Base-by-base conservation (phyloP, 129 eudicot genomes). In the Centella asiatica region DNA sequence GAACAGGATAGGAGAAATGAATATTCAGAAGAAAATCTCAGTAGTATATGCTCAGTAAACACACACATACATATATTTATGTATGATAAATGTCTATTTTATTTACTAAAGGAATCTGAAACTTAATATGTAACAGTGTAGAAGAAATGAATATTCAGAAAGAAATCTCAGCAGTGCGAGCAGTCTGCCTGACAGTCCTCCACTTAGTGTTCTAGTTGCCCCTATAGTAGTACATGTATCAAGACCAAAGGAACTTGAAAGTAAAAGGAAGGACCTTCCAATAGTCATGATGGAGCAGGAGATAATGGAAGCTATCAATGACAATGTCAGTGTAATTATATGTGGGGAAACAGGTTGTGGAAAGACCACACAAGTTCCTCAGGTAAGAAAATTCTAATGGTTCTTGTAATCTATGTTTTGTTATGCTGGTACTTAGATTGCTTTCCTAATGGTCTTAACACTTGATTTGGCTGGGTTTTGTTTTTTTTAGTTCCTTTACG, bases 331-430 rank as follows among this genome's bases (percentile, higher is more conserved):
- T 76, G 88, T 92, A 15, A 84, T 92, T 50, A 80, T 92, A 70
- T 82, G 95, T 68, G 99, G 99, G 69, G 96, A 85, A 77, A 93
- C 99, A 44, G 99, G 99, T 44, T 93, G 95, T 68, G 99, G 99
- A 62, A 93, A 87, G 63, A 93, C 99, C n/a, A 87, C 99, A 27
- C 99, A 93, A 83, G 94, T 93, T 66, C 99, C 99, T 15, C 99
- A 92, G 96, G 99, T 87, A 29, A 40, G 80, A 24, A 32, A 20
- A 25, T 39, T 37, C 2, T 44, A 25, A 51, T 33, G 19, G 34
- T 58, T 44, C 58, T n/a, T 11, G 31, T 19, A 37, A 5, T 15
- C 24, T 39, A 48, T 39, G 24, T 44, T 31, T n/a, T 33, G 28
- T 19, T 19, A 15, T 33, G 33, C n/a, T 9, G 20, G 34, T 45